Evolutionary conservation across 305 asterid genomes (phyloP).

Genomic region (Fraxinus latifolia): DNA sequence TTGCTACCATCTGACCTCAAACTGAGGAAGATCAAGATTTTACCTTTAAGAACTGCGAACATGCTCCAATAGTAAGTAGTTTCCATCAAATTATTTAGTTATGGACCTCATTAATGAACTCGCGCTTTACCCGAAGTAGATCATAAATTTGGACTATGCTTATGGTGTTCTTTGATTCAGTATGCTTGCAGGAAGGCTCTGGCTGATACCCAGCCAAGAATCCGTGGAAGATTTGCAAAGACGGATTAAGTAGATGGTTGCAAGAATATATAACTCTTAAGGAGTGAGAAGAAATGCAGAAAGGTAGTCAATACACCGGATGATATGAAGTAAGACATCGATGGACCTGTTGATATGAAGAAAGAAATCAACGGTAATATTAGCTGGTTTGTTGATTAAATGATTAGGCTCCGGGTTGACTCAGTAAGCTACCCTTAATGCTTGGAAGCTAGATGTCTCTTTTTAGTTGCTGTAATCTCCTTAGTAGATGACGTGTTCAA

Average conservation of each 20-base stretch:
- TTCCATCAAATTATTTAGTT: background rate
- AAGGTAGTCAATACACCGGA: background rate
- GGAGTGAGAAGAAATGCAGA: background rate
- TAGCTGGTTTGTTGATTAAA: background rate
- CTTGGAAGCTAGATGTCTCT: background rate
- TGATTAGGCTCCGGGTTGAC: background rate
- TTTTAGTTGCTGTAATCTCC: background rate
- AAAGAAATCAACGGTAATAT: background rate
- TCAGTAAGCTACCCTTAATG: slow-evolving; percentile 2
- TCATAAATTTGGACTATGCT: slow-evolving; percentile 11
- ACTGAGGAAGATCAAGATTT: background rate
- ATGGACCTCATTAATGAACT: background rate
- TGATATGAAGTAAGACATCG: background rate
- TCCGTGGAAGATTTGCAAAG: slow-evolving; percentile 4
- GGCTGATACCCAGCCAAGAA: slow-evolving; percentile 9
- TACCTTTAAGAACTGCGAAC: background rate
- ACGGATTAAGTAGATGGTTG: background rate
- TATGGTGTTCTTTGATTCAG: background rate
- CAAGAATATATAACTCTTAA: background rate
- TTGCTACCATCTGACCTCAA: background rate
- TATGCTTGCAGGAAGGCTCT: slow-evolving; percentile 12
- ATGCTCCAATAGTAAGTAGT: background rate
- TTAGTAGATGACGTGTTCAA: background rate
- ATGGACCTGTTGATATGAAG: background rate
- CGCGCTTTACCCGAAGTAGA: background rate